These are phyloP conservation scores for Fragaria nilgerrensis DNA, from an alignment of 306 rosid genomes.

Conservation along the genomic window DNA sequence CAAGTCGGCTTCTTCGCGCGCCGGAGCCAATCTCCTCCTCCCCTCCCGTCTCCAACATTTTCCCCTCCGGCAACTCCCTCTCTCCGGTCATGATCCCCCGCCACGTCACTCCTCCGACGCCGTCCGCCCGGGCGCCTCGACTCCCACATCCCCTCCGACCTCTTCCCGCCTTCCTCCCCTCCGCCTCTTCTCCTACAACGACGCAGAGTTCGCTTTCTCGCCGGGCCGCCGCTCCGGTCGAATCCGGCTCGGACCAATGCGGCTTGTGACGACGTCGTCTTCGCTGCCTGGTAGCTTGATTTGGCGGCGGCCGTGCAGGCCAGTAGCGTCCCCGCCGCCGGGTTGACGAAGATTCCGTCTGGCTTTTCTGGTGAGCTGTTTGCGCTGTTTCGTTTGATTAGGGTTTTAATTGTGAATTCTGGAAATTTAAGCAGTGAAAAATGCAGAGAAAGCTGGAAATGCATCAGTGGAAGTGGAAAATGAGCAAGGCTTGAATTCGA, in stretches of 20 bases:
- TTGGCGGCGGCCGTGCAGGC: slow-evolving; percentile 30
- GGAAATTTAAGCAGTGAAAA: neutral
- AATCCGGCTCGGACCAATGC: slow-evolving; percentile 29
- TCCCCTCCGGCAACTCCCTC: slow-evolving; percentile 51
- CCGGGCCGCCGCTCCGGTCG: slow-evolving; percentile 38
- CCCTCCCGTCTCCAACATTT: slow-evolving; percentile 32
- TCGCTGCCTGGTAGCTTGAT: slow-evolving; percentile 43
- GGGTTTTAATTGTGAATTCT: neutral
- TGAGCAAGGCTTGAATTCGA: slow-evolving; percentile 32
- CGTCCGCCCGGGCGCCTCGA: slow-evolving; percentile 43
- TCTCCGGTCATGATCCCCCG: slow-evolving; percentile 75
- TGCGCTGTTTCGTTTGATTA: neutral
- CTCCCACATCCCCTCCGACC: slow-evolving; percentile 25
- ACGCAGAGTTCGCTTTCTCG: slow-evolving; percentile 25
- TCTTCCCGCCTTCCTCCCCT: slow-evolving; percentile 33
- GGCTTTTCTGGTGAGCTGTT: slow-evolving; percentile 35
- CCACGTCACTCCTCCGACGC: slow-evolving; percentile 57
- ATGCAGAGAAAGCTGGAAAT: slow-evolving; percentile 54
- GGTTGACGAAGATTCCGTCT: slow-evolving; percentile 48
- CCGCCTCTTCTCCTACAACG: slow-evolving; percentile 24
- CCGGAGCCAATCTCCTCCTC: slow-evolving; percentile 36
- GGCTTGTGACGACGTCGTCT: slow-evolving; percentile 40
- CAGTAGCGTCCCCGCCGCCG: slow-evolving; percentile 54
- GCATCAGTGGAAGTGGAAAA: slow-evolving; percentile 31
- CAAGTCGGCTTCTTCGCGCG: slow-evolving; percentile 70